Evolutionary conservation across 2,329 filamentous ascomycete genomes (phyloP).

Genomic region (Trichoderma guizhouense): DNA sequence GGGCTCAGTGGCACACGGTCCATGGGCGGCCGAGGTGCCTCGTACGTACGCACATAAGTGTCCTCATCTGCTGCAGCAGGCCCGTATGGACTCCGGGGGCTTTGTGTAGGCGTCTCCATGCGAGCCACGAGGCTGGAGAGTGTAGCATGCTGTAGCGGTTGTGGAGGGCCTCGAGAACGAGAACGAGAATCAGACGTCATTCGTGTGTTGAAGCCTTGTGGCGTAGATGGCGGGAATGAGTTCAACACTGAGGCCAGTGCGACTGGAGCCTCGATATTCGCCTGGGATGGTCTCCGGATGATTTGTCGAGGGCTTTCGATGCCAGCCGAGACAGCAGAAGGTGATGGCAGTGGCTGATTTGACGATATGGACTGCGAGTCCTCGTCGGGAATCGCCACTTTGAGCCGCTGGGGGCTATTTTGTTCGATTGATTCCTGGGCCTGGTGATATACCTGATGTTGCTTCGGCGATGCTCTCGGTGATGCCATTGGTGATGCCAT

Average conservation of each 20-base stretch:
- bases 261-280: neutral
- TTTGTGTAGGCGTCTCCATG: slow-evolving; percentile 9
- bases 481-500: neutral
- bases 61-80: slow-evolving; percentile 18
- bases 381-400: neutral
- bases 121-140: slow-evolving; percentile 24
- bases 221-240: slow-evolving; percentile 25
- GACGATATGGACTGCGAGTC: neutral
- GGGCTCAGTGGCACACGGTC: slow-evolving; percentile 27
- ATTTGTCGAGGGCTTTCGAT: slow-evolving; percentile 9
- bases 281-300: slow-evolving; percentile 4
- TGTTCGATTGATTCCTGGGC: neutral
- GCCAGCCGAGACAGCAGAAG: slow-evolving; percentile 1
- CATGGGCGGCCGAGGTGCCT: slow-evolving; percentile 13
- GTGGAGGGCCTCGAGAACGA: slow-evolving; percentile 22
- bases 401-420: neutral
- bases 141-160: slow-evolving; percentile 24
- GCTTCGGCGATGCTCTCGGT: neutral
- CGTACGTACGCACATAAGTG: slow-evolving; percentile 18
- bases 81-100: slow-evolving; percentile 25
- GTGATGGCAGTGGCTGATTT: neutral
- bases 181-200: slow-evolving; percentile 23
- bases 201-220: slow-evolving; percentile 28
- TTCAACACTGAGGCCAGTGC: neutral
- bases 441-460: neutral